Percentiles rank a stretch among this genome's conserved stretches.
phyloP scores from a whole-genome alignment of 495 filamentous ascomycete species.

The Neurospora tetraspora region DNA sequence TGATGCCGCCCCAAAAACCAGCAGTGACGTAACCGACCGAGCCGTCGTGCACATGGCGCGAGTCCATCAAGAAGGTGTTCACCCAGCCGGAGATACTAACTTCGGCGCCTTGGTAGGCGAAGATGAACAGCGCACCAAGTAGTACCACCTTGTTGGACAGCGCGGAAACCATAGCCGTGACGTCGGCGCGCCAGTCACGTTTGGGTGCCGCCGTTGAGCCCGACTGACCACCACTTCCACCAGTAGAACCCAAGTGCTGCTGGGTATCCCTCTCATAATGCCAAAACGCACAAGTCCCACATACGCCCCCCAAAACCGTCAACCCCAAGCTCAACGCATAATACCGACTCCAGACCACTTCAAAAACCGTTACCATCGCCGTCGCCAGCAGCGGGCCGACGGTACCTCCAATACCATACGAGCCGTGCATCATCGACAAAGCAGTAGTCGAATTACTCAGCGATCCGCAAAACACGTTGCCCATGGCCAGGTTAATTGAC shows the following conservation, averaged over 20 bases:
- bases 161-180: constrained; percentile 26
- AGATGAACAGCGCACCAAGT: constrained; percentile 66
- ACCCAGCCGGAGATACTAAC: constrained; percentile 75
- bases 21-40: constrained; percentile 71
- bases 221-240: too few relatives aligned
- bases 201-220: too few relatives aligned
- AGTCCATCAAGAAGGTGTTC: constrained; percentile 64
- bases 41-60: constrained; percentile 54
- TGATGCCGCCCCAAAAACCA: constrained; percentile 79
- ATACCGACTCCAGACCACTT: constrained; percentile 46
- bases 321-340: constrained; percentile 49
- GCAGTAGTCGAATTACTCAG: constrained; percentile 51
- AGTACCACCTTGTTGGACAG: constrained; percentile 53
- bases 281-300: constrained; percentile 51
- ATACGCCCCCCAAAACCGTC: constrained; percentile 34
- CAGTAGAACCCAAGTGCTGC: background rate
- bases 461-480: constrained; percentile 66
- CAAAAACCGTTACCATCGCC: constrained; percentile 40
- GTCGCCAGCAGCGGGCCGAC: constrained; percentile 64
- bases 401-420: constrained; percentile 65
- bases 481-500: constrained; percentile 57
- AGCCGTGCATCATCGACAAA: constrained; percentile 55
- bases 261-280: constrained; percentile 33
- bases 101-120: constrained; percentile 73
- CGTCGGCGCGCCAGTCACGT: background rate